Percentiles rank a stretch among this genome's conserved stretches.
These are phyloP conservation scores for Trichosporon coremiiforme DNA, from an alignment of 1,284 basidiomycete species.

Conservation along the genomic window DNA sequence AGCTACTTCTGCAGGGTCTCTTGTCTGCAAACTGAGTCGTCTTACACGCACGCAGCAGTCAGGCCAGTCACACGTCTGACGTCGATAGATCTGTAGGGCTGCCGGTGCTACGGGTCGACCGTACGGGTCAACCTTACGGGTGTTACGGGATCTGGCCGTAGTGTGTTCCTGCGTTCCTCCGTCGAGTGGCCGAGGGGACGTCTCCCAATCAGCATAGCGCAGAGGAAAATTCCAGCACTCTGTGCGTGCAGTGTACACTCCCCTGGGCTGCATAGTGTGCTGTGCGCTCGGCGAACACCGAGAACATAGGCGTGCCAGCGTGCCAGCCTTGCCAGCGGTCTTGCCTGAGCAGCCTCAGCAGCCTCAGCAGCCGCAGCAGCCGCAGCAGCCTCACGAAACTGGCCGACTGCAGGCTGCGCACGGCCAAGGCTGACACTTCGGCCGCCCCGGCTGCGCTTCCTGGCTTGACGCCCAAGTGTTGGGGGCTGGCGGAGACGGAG, in stretches of 20 bases:
- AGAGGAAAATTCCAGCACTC: conserved; percentile 10
- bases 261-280: not conserved
- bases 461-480: not conserved
- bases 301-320: not conserved
- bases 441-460: not conserved
- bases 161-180: not conserved
- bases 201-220: not conserved
- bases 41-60: not conserved
- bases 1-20: not conserved
- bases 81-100: not conserved
- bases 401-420: not conserved
- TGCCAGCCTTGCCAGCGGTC: not conserved
- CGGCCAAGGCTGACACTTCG: conserved; percentile 5
- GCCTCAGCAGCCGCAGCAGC: no score
- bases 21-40: not conserved
- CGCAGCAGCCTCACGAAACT: not conserved
- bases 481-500: not conserved
- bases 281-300: not conserved
- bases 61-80: not conserved
- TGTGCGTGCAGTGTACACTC: not conserved
- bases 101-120: not conserved
- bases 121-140: no score
- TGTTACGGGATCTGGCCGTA: not conserved
- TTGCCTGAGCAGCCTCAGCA: no score
- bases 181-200: not conserved